Conservation (phyloP, 129 eudicot genomes). For the Saposhnikovia divaricata region DNA sequence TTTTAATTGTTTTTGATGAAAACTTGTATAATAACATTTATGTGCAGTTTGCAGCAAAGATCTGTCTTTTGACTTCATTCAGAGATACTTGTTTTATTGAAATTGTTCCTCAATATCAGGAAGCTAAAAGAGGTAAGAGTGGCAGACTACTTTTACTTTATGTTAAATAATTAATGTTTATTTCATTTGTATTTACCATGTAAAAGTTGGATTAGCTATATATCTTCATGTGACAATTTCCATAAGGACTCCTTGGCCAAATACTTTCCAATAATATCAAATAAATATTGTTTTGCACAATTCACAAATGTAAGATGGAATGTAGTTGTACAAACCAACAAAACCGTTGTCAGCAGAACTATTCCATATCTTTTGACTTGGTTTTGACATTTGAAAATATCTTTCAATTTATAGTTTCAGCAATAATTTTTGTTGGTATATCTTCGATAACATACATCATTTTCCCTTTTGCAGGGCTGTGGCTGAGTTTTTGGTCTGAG, state of each 20-base stretch:
- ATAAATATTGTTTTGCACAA: not conserved
- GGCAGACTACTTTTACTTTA: not conserved
- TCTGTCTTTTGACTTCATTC: slow-evolving; percentile 78
- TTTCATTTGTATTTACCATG: not conserved
- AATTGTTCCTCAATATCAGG: slow-evolving; percentile 55
- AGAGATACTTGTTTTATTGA: slow-evolving; percentile 79
- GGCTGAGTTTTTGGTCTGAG: slow-evolving; percentile 89
- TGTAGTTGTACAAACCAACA: not conserved
- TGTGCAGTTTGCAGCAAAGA: slow-evolving; percentile 76
- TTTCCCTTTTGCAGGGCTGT: slow-evolving; percentile 39
- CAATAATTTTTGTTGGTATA: not conserved
- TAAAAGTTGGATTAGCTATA: not conserved
- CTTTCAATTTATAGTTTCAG: not conserved
- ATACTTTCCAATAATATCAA: not conserved
- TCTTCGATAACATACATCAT: not conserved
- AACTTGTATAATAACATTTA: not conserved
- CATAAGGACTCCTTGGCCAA: not conserved
- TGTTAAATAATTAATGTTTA: not conserved
- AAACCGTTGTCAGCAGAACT: not conserved
- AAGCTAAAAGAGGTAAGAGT: slow-evolving; percentile 49
- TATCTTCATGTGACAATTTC: not conserved
- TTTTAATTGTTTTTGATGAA: not conserved
- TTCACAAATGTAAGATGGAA: not conserved
- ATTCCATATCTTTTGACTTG: not conserved
- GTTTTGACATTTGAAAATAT: not conserved